Conservation (phyloP, 2,329 filamentous ascomycete genomes). For the Ustulina deusta region DNA sequence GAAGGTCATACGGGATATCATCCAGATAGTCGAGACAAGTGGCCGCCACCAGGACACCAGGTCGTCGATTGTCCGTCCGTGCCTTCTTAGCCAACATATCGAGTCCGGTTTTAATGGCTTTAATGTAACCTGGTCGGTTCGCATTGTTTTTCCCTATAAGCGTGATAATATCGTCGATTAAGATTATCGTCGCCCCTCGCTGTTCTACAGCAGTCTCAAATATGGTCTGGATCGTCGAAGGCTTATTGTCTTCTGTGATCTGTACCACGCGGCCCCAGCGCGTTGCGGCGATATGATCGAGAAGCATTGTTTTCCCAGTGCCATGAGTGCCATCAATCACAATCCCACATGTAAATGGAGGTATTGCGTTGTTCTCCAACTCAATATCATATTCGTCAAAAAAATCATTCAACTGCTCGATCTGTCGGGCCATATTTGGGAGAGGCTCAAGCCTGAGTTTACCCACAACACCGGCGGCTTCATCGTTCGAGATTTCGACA, state of each 20-base stretch:
- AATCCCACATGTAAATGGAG: conserved; percentile 66
- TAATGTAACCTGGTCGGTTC: conserved; percentile 63
- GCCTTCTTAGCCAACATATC: conserved; percentile 63
- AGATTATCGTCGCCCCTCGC: conserved; percentile 77
- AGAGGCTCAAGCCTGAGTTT: conserved; percentile 66
- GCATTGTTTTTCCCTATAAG: conserved; percentile 72
- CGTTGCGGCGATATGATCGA: conserved; percentile 74
- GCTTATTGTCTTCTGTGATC: conserved; percentile 68
- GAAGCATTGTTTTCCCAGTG: conserved; percentile 83
- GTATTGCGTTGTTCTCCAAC: conserved; percentile 51
- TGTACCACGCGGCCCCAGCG: conserved; percentile 78
- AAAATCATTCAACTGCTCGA: conserved; percentile 74
- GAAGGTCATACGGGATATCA: conserved; percentile 77
- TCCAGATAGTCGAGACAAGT: conserved; percentile 77
- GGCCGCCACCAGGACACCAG: conserved; percentile 78
- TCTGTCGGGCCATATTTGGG: conserved; percentile 74
- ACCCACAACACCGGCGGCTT: conserved; percentile 46
- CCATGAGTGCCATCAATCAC: conserved; percentile 85
- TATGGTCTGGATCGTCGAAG: conserved; percentile 70
- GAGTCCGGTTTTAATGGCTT: conserved; percentile 65
- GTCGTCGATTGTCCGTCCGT: conserved; percentile 53
- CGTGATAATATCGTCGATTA: conserved; percentile 82
- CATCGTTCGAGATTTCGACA: conserved; percentile 55
- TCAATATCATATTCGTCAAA: conserved; percentile 67
- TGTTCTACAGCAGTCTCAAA: conserved; percentile 76